Evolutionary conservation across 164 flowering plant species (phyloP).

Genomic region (Magnolia sinica): DNA sequence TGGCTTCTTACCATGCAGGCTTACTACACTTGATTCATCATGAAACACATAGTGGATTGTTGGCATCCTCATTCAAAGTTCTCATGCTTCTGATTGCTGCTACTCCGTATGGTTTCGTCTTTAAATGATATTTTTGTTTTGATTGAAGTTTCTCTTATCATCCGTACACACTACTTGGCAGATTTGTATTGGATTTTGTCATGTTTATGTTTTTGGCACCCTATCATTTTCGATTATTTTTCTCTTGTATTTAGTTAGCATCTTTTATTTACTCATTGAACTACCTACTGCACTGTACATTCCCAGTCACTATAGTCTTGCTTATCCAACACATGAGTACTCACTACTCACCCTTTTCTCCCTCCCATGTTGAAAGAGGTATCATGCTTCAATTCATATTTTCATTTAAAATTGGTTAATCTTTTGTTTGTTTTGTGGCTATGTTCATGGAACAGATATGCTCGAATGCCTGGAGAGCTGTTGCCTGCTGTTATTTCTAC

Average conservation of each 20-base stretch:
- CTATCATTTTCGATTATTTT: neutral
- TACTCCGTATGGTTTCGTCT: constrained; percentile 72
- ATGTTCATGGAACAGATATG: constrained; percentile 47
- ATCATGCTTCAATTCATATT: neutral
- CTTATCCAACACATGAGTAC: too few relatives aligned
- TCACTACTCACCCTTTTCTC: neutral
- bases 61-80: constrained; percentile 69
- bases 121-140: constrained; percentile 5
- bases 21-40: constrained; percentile 57
- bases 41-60: constrained; percentile 66
- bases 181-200: neutral
- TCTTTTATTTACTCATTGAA: neutral
- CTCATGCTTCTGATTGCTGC: constrained; percentile 75
- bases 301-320: neutral
- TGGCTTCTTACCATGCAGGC: constrained; percentile 46
- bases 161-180: too few relatives aligned
- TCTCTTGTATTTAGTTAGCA: neutral
- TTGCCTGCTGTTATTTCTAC: constrained; percentile 60
- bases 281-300: too few relatives aligned
- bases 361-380: neutral
- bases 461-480: constrained; percentile 80
- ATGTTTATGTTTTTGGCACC: neutral
- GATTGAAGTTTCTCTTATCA: neutral
- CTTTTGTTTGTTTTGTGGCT: constrained; percentile 3
- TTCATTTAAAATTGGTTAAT: neutral